Evolutionary conservation across 768 basidiomycete genomes (phyloP), one percentile per base, ranked within the genome.

Genomic region (Cystobasidiopsis lactophilus): DNA sequence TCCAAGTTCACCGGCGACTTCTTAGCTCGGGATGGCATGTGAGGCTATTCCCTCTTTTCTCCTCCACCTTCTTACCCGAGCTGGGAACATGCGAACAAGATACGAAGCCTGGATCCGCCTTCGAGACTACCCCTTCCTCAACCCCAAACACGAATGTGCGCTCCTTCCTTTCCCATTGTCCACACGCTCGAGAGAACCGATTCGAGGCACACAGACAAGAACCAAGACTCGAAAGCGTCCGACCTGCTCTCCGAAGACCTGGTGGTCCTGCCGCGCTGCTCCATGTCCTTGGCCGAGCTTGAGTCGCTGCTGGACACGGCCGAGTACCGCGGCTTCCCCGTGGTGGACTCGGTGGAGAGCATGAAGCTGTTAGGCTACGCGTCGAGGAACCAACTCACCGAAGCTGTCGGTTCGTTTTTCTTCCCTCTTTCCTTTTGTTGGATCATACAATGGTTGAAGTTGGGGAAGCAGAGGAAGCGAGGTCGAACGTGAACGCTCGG

Each of bases 1-100:
- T 82, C 83, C 29, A 88, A 89, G 69, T 85, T 84, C 2, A 76
- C 85, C 0, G 85, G 84, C n/a, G 85, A 89, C 64, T 78, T 78
- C 2, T 65, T 91, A 52, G 82, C 88, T 63, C 83, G 83, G 5
- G 88, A 88, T 64, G 89, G 91, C 13, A 91, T 98, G 51, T 96
- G 95, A 63, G 86, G 85, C 84, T 52, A 89, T 85, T 45, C 80
- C 85, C 69, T 76, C 23, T 3, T n/a, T n/a, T 21, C 18, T 1
- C 5, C 16, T 14, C 3, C 5, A 24, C 3, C 11, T 27, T n/a
- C n/a, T 3, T 7, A 19, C 49, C 43, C 5, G 40, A 27, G 3
- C 13, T 7, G 18, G 2, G 0, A 14, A 35, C 11, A 31, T n/a
- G n/a, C n/a, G n/a, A n/a, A n/a, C n/a, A n/a, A n/a, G 33, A 35